Conservation (phyloP, 352 stramenopile genomes). For the Halophytophthora polymorphica region DNA sequence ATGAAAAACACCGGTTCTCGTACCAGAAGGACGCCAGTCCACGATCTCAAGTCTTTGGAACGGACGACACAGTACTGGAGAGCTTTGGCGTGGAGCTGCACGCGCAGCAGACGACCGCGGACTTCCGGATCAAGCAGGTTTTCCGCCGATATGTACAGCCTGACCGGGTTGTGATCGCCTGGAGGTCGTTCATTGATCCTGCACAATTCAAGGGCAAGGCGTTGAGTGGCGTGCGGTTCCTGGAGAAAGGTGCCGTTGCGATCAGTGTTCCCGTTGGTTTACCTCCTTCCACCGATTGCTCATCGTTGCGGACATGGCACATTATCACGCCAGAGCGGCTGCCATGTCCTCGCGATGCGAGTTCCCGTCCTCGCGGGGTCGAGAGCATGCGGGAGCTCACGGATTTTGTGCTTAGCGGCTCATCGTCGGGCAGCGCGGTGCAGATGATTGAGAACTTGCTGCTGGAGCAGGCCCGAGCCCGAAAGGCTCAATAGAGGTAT, state of each 20-base stretch:
- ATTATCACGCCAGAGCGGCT: conserved; percentile 39
- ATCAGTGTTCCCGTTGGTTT: conserved; percentile 33
- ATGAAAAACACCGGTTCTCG: conserved; percentile 35
- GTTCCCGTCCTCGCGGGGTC: conserved; percentile 5
- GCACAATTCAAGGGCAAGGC: conserved; percentile 48
- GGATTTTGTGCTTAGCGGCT: conserved; percentile 42
- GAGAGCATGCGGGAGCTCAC: conserved; percentile 32
- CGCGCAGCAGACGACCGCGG: conserved; percentile 36
- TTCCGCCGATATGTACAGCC: conserved; percentile 56
- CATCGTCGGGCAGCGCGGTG: conserved; percentile 30
- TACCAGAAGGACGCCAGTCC: conserved; percentile 18
- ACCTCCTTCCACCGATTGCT: conserved; percentile 18
- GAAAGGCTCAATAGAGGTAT: conserved; percentile 4
- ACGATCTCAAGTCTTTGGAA: conserved; percentile 3
- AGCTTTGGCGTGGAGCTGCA: conserved; percentile 57
- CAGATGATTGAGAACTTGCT: conserved; percentile 61
- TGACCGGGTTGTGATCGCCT: conserved; percentile 63
- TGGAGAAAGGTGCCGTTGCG: conserved; percentile 61
- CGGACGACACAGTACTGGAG: conserved; percentile 56
- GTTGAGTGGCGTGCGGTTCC: conserved; percentile 47
- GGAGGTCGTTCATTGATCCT: conserved; percentile 55
- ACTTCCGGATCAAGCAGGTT: conserved; percentile 63
- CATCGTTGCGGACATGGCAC: conserved; percentile 43
- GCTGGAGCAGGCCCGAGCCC: conserved; percentile 25
- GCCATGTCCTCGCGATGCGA: conserved; percentile 14